These are phyloP conservation scores for Tylopilus sp. DNA, from an alignment of 768 basidiomycete genomes.

Conservation along the genomic window DNA sequence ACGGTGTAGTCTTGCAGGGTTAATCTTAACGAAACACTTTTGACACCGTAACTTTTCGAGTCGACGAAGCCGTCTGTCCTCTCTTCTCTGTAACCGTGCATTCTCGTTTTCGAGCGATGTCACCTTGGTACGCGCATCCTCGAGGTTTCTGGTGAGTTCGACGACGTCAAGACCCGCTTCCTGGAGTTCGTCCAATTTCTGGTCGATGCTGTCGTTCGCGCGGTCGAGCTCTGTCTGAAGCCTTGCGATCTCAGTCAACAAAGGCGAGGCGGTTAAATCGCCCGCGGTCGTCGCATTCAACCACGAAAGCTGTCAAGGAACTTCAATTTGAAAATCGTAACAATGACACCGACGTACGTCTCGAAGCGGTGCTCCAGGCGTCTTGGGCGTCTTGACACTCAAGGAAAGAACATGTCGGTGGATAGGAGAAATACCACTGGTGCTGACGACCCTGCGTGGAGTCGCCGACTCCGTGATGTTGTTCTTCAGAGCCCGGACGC, in stretches of 20 bases:
- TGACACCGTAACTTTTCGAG: conserved; percentile 62
- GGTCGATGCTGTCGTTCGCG: conserved; percentile 84
- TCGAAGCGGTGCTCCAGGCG: conserved; percentile 73
- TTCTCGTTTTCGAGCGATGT: conserved; percentile 63
- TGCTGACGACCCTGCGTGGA: conserved; percentile 53
- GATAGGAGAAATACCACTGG: conserved; percentile 69
- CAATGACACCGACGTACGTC: conserved; percentile 50
- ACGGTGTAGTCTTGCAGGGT: conserved; percentile 42
- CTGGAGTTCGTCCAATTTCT: conserved; percentile 83
- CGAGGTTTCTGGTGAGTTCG: conserved; percentile 64
- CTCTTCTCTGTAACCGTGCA: conserved; percentile 58
- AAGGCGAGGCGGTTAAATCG: conserved; percentile 56
- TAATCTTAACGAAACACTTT: conserved; percentile 64
- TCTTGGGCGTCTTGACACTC: conserved; percentile 67
- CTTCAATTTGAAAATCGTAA: background rate
- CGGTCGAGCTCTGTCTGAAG: conserved; percentile 72
- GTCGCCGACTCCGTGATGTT: conserved; percentile 52
- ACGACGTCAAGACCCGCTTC: conserved; percentile 76
- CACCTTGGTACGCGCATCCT: conserved; percentile 63
- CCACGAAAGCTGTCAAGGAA: conserved; percentile 60
- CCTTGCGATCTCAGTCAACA: conserved; percentile 68
- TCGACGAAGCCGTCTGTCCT: conserved; percentile 63
- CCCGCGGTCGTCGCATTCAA: conserved; percentile 52
- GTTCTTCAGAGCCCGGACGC: conserved; percentile 56
- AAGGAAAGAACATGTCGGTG: conserved; percentile 68